A percentile compares a stretch with the other conserved stretches of the same genome.
Evolutionary conservation across 176 grass and related monocot genomes (phyloP).

Genomic region (Melocanna baccifera): DNA sequence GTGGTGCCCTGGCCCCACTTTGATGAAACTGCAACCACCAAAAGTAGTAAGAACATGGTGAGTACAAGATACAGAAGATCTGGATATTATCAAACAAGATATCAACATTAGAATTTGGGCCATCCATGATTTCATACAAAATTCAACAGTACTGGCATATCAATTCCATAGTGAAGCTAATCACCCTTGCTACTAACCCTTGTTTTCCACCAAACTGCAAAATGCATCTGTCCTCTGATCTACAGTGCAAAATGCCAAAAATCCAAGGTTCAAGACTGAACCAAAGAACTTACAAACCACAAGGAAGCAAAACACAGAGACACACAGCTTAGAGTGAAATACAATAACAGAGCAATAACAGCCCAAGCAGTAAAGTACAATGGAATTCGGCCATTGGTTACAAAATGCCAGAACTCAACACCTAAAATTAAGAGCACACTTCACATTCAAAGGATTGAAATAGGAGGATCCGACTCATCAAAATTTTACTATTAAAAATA

Average conservation of each 20-base stretch:
- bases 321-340: neutral
- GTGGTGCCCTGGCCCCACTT: conserved; percentile 79
- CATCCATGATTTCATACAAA: neutral
- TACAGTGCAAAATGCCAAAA: neutral
- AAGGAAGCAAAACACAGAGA: neutral
- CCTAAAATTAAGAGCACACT: neutral
- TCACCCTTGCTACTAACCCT: neutral
- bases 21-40: conserved; percentile 60
- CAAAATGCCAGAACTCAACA: neutral
- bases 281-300: neutral
- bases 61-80: conserved; percentile 2
- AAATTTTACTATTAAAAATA: neutral
- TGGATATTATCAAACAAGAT: neutral
- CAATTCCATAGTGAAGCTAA: neutral
- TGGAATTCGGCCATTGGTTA: neutral
- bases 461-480: conserved; percentile 2
- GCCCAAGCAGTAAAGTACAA: neutral
- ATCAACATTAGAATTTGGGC: neutral
- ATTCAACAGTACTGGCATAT: neutral
- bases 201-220: conserved; percentile 3
- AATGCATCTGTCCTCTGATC: neutral
- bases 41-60: conserved; percentile 16
- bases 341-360: neutral
- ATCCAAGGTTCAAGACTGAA: neutral
- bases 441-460: conserved; percentile 1